Base-by-base conservation (phyloP, 306 rosid species). In the Heteromeles arbutifolia region DNA sequence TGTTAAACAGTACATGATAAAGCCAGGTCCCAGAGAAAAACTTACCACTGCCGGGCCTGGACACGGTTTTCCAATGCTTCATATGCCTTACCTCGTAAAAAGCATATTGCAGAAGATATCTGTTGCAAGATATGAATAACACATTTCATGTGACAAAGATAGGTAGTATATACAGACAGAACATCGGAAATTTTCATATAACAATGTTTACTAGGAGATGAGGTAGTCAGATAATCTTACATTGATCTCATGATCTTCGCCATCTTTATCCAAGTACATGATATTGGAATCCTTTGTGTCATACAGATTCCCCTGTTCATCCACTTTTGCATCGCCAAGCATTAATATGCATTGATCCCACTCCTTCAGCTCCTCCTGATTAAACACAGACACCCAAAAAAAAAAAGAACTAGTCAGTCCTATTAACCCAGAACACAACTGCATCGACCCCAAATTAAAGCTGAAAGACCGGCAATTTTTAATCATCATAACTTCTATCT, bases 31-130 rank as follows among this genome's bases (percentile, higher is more conserved):
- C 11, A 56, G 34, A 19, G 69, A 43, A 79, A 79, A 50, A 89
- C 90, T 70, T 83, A 95, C 99, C 97, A 92, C 54, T 80, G 83
- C 70, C 96, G 91, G 65, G 99, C 97, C 84, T 88, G 99, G 34
- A 89, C 85, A 78, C 97, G 97, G 78, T 92, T 92, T 82, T 92
- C 97, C 54, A 89, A 75, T 76, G 99, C 99, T 86, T 90, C 99
- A 74, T 85, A 88, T 41, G 97, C 99, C 84, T 89, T 95, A 28
- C 97, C 97, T 75, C 98, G 83, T 72, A 95, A 78, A 85, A 95
- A 95, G 80, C 97, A 95, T 85, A 91, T 90, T 65, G 99, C 97
- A 78, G 99, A 91, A 65, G 93, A 87, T 89, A 89, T 90, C 97
- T 92, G 89, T 87, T 32, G 76, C 18, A 72, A 39, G 72, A 80